Evolutionary conservation across 2,329 filamentous ascomycete genomes (phyloP).

Genomic region (Didymella pinodella): DNA sequence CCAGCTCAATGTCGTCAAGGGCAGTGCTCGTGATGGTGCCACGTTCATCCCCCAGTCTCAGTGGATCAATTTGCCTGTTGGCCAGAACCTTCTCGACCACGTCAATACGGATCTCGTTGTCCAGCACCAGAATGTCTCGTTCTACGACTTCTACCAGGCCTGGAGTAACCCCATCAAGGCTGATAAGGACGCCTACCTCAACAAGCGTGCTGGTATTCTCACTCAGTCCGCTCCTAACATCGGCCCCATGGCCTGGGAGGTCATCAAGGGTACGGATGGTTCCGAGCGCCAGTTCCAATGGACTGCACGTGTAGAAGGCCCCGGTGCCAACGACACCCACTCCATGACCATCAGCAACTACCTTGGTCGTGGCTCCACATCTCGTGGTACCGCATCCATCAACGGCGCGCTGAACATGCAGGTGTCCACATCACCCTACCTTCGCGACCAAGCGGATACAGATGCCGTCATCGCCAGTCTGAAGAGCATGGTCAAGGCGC

Average conservation of each 20-base stretch:
- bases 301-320: constrained; percentile 69
- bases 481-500: constrained; percentile 64
- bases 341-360: constrained; percentile 61
- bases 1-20: constrained; percentile 56
- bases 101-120: constrained; percentile 66
- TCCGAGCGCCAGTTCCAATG: constrained; percentile 71
- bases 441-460: constrained; percentile 65
- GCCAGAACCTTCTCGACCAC: constrained; percentile 60
- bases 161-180: constrained; percentile 56
- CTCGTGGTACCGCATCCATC: constrained; percentile 68
- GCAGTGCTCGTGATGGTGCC: constrained; percentile 52
- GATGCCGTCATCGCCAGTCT: constrained; percentile 71
- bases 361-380: constrained; percentile 70
- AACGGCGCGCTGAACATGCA: constrained; percentile 64
- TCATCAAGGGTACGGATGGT: constrained; percentile 64
- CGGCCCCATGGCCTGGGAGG: constrained; percentile 68
- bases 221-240: constrained; percentile 72
- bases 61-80: constrained; percentile 63
- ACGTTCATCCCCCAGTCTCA: constrained; percentile 55
- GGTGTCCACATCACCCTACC: constrained; percentile 67
- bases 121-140: constrained; percentile 60
- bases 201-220: constrained; percentile 65
- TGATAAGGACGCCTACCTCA: constrained; percentile 54
- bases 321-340: constrained; percentile 52
- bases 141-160: constrained; percentile 72